Evolutionary conservation across 2,329 filamentous ascomycete genomes (phyloP).

Genomic region (Diaporthe sp.): DNA sequence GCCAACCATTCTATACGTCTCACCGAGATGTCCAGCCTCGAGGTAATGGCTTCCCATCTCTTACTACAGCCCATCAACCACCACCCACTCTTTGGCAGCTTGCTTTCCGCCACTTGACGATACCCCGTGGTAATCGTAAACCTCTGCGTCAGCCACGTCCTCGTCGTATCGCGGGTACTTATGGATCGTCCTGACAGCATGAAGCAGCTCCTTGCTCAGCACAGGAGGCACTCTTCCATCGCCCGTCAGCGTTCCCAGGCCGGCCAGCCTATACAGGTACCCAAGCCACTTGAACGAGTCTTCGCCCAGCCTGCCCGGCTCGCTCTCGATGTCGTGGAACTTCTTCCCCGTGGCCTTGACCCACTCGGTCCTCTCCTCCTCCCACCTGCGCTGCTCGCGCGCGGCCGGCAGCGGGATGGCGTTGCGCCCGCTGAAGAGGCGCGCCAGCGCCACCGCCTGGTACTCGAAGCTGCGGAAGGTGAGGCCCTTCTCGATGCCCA

Average conservation of each 20-base stretch:
- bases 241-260: constrained; percentile 61
- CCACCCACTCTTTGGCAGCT: constrained; percentile 2
- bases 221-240: constrained; percentile 62
- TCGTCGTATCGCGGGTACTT: constrained; percentile 60
- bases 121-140: not conserved
- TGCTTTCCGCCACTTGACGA: not conserved
- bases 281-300: constrained; percentile 64
- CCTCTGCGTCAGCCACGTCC: not conserved
- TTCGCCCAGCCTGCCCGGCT: constrained; percentile 52
- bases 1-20: not conserved
- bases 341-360: constrained; percentile 52
- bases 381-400: constrained; percentile 61
- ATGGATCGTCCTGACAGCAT: constrained; percentile 62
- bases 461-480: constrained; percentile 71
- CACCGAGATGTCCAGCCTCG: not conserved
- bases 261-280: constrained; percentile 62
- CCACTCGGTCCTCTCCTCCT: constrained; percentile 53
- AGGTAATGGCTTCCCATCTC: too few species aligned
- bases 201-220: constrained; percentile 58
- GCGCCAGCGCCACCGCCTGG: constrained; percentile 66
- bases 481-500: constrained; percentile 65
- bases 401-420: constrained; percentile 54
- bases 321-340: constrained; percentile 69
- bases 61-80: not conserved
- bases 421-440: constrained; percentile 61